These are phyloP conservation scores for Clitopilus passeckerianus DNA, from an alignment of 768 basidiomycete species.

Conservation along the genomic window DNA sequence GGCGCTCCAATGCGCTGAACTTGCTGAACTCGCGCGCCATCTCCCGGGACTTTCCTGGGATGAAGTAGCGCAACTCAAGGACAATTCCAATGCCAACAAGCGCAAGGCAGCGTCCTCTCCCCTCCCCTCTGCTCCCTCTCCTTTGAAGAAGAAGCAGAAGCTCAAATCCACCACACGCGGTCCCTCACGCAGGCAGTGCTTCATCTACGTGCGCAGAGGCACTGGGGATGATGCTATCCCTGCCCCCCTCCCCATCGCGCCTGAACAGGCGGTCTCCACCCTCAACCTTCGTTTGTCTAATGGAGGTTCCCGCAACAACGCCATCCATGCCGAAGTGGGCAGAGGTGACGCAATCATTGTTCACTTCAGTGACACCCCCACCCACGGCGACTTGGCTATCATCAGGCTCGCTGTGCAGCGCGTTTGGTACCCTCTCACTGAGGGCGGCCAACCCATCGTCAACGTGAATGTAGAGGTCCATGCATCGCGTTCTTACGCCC, in stretches of 20 bases:
- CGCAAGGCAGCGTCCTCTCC: background rate
- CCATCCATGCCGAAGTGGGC: background rate
- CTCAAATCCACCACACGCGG: background rate
- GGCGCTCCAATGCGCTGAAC: background rate
- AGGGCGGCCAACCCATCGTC: background rate
- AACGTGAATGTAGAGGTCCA: background rate
- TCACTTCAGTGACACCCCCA: background rate
- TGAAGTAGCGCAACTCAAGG: background rate
- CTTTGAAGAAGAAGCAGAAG: background rate
- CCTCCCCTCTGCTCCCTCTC: background rate
- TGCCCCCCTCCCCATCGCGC: background rate
- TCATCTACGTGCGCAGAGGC: background rate
- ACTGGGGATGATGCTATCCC: background rate
- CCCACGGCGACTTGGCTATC: background rate
- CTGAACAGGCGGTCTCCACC: background rate
- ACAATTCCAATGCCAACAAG: background rate
- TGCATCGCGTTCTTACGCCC: background rate
- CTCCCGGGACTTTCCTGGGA: background rate
- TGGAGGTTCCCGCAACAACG: background rate
- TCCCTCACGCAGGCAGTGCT: background rate
- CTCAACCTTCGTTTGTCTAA: background rate
- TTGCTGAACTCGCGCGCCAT: background rate
- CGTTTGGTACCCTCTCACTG: background rate
- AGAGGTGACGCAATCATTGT: background rate
- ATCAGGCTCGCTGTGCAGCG: background rate